Percentiles rank a stretch among this genome's conserved stretches.
phyloP scores from a whole-genome alignment of 1,284 basidiomycete species.

The Ustilago crameri region DNA sequence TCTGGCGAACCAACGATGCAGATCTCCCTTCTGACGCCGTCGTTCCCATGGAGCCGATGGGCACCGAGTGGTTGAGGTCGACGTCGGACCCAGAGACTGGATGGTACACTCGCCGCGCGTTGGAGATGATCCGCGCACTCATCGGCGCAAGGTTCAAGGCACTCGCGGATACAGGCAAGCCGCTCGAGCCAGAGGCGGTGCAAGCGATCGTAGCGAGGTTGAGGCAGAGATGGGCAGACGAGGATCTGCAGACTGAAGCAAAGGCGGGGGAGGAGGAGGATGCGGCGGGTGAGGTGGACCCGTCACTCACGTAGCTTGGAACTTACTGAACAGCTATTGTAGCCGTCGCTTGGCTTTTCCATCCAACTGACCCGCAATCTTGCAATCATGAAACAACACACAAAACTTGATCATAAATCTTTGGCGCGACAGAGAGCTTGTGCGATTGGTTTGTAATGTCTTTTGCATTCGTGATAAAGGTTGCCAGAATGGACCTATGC shows the following conservation, averaged over 20 bases:
- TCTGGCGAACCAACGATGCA: slow-evolving; percentile 23
- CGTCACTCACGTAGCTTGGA: too few species aligned
- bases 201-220: slow-evolving; percentile 13
- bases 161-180: slow-evolving; percentile 19
- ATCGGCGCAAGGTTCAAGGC: slow-evolving; percentile 46
- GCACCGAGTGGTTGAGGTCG: slow-evolving; percentile 15
- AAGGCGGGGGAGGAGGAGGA: not conserved
- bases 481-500: too few species aligned
- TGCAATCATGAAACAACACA: too few species aligned
- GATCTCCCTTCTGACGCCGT: slow-evolving; percentile 4
- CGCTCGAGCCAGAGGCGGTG: slow-evolving; percentile 6
- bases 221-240: slow-evolving; percentile 27
- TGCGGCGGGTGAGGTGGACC: not conserved
- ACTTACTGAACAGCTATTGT: too few species aligned
- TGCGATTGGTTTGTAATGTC: not conserved
- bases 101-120: slow-evolving; percentile 52
- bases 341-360: too few species aligned
- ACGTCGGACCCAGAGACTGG: slow-evolving; percentile 43
- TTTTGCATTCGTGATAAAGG: not conserved
- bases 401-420: too few species aligned
- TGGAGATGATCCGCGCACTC: slow-evolving; percentile 49
- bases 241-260: slow-evolving; percentile 6
- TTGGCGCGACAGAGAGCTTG: too few species aligned
- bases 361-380: too few species aligned
- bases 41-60: slow-evolving; percentile 1